Percentiles rank a stretch among this genome's conserved stretches.
Conservation (phyloP, 2,329 filamentous ascomycete genomes). For the Apiospora sp. region DNA sequence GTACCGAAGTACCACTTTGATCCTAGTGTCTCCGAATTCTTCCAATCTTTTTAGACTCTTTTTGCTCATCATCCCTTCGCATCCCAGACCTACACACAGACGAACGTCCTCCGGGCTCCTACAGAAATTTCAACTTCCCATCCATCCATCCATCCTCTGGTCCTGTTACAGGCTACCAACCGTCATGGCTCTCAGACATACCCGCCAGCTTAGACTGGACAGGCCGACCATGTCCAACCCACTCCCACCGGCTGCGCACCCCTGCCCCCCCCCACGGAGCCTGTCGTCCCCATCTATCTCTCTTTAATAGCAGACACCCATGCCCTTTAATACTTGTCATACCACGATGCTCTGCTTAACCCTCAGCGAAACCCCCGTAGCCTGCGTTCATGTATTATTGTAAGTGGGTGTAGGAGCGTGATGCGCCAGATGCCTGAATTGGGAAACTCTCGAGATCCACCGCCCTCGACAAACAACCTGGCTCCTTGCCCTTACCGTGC, state of each 20-base stretch:
- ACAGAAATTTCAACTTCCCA: constrained; percentile 26
- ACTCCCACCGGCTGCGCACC: constrained; percentile 16
- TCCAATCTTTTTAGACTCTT: constrained; percentile 8
- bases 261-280: constrained; percentile 19
- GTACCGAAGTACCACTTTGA: constrained; percentile 2
- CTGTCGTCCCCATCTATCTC: constrained; percentile 18
- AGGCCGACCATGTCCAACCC: constrained; percentile 22
- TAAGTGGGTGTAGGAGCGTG: constrained; percentile 20
- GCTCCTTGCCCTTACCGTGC: constrained; percentile 6
- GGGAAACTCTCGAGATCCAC: constrained; percentile 20
- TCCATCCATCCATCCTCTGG: constrained; percentile 40
- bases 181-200: constrained; percentile 40
- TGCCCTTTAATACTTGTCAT: constrained; percentile 22
- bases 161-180: constrained; percentile 24
- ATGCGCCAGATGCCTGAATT: constrained; percentile 17
- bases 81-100: constrained; percentile 20
- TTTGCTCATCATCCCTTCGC: background rate
- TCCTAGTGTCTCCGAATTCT: background rate
- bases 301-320: constrained; percentile 24
- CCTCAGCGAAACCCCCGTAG: constrained; percentile 1
- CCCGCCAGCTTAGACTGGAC: constrained; percentile 26
- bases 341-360: constrained; percentile 17
- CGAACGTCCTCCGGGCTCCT: constrained; percentile 15
- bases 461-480: constrained; percentile 10
- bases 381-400: constrained; percentile 2